Conservation (phyloP, 345 rosid genomes). For the Camelina neglecta region DNA sequence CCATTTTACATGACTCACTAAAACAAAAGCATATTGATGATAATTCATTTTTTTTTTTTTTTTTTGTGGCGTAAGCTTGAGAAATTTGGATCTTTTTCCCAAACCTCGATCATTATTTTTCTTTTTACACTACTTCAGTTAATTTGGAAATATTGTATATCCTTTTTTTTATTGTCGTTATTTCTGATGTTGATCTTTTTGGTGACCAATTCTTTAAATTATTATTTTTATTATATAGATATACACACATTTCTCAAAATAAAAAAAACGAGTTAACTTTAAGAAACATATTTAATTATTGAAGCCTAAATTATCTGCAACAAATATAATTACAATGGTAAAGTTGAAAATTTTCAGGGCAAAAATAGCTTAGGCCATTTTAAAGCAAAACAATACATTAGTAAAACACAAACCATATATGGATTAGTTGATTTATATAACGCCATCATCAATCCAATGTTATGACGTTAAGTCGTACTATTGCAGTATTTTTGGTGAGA, state of each 20-base stretch:
- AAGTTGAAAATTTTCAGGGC: too few species aligned
- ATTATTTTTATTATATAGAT: too few species aligned
- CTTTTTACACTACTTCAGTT: neutral
- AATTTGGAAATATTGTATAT: neutral
- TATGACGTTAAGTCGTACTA: neutral
- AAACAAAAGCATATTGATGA: neutral
- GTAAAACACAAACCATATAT: neutral
- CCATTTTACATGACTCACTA: neutral
- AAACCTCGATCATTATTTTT: neutral
- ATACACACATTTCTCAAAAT: too few species aligned
- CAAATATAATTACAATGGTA: too few species aligned
- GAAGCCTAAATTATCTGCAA: neutral
- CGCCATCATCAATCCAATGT: neutral
- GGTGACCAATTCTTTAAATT: neutral
- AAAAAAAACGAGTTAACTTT: too few species aligned
- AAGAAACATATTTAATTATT: neutral
- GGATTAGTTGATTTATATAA: neutral
- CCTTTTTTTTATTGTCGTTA: too few species aligned
- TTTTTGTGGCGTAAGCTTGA: neutral
- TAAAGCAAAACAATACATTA: neutral
- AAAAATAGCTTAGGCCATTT: too few species aligned
- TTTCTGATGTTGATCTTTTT: neutral
- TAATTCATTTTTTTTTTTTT: neutral
- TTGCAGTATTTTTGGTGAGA: too few species aligned
- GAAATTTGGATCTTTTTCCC: neutral